Percentiles rank a stretch among this genome's conserved stretches.
phyloP scores from a whole-genome alignment of 441 rosid genomes.

The Francoa sonchifolia region DNA sequence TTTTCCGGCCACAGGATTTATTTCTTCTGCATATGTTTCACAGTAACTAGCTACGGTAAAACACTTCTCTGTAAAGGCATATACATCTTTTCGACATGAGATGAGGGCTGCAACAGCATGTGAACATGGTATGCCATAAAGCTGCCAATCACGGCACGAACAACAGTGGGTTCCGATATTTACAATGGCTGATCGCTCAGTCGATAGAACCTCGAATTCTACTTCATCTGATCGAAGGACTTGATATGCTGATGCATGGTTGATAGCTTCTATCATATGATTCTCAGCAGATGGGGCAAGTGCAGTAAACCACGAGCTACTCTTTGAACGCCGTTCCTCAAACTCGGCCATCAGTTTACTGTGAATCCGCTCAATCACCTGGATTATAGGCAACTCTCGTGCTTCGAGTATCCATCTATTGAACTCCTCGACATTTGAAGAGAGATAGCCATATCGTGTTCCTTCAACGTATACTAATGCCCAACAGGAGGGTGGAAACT shows the following conservation, averaged over 20 bases:
- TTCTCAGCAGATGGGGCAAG: slow-evolving; percentile 43
- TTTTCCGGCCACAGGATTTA: slow-evolving; percentile 25
- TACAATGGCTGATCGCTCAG: slow-evolving; percentile 40
- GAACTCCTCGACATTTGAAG: slow-evolving; percentile 39
- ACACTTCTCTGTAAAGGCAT: slow-evolving; percentile 33
- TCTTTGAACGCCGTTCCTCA: slow-evolving; percentile 27
- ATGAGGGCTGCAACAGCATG: slow-evolving; percentile 48
- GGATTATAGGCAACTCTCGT: slow-evolving; percentile 39
- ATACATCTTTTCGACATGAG: slow-evolving; percentile 31
- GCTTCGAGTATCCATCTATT: slow-evolving; percentile 43
- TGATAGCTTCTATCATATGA: slow-evolving; percentile 26
- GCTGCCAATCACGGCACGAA: slow-evolving; percentile 53
- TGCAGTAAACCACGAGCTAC: slow-evolving; percentile 31
- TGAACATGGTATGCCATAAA: slow-evolving; percentile 47
- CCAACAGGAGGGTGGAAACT: slow-evolving; percentile 35
- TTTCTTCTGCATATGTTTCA: slow-evolving; percentile 29
- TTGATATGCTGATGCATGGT: slow-evolving; percentile 26
- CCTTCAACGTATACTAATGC: slow-evolving; percentile 36
- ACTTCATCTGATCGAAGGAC: slow-evolving; percentile 54
- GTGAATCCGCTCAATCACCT: slow-evolving; percentile 41
- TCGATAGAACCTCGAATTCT: slow-evolving; percentile 43
- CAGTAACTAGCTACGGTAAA: slow-evolving; percentile 34
- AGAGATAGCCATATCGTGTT: slow-evolving; percentile 32
- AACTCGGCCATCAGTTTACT: slow-evolving; percentile 32
- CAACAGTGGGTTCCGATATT: slow-evolving; percentile 34